phyloP scores from a whole-genome alignment of 2,329 filamentous ascomycete genomes.

The Escovopsis sp. region DNA sequence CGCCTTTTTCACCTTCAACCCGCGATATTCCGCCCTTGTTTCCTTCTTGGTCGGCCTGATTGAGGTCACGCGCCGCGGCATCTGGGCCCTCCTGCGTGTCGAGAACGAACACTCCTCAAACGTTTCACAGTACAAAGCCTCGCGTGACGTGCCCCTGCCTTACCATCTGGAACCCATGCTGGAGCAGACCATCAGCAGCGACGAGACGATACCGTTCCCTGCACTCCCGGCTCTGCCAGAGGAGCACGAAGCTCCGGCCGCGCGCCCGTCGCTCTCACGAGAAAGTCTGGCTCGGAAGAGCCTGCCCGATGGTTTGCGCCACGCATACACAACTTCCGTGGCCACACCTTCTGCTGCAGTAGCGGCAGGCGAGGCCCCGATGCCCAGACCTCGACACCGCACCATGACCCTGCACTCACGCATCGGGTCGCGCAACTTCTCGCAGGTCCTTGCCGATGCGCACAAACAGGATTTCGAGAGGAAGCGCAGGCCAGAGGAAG shows the following conservation, averaged over 20 bases:
- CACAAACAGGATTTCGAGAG: conserved; percentile 90
- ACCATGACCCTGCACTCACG: conserved; percentile 12
- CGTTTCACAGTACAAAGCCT: conserved; percentile 79
- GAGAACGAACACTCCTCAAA: conserved; percentile 97
- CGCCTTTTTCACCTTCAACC: conserved; percentile 62
- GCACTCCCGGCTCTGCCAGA: conserved; percentile 2
- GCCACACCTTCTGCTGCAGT: conserved; percentile 11
- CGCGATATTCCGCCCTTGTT: conserved; percentile 69
- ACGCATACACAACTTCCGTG: conserved; percentile 4
- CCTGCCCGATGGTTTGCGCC: neutral
- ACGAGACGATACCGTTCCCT: conserved; percentile 4
- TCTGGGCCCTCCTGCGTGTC: conserved; percentile 88
- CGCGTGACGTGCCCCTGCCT: conserved; percentile 72
- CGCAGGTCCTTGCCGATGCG: conserved; percentile 61
- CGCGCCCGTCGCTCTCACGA: conserved; percentile 2
- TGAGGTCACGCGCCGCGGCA: conserved; percentile 70
- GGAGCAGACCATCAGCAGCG: conserved; percentile 23
- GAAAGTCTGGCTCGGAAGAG: conserved; percentile 2
- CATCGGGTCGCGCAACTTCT: conserved; percentile 23
- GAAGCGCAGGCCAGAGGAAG: conserved; percentile 35
- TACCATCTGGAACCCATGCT: conserved; percentile 47
- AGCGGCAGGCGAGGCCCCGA: conserved; percentile 10
- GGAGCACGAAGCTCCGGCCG: conserved; percentile 6
- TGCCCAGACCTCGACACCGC: conserved; percentile 16
- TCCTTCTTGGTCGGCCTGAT: conserved; percentile 67